These are phyloP conservation scores for Croton setiger DNA, from an alignment of 441 rosid species.

Conservation along the genomic window DNA sequence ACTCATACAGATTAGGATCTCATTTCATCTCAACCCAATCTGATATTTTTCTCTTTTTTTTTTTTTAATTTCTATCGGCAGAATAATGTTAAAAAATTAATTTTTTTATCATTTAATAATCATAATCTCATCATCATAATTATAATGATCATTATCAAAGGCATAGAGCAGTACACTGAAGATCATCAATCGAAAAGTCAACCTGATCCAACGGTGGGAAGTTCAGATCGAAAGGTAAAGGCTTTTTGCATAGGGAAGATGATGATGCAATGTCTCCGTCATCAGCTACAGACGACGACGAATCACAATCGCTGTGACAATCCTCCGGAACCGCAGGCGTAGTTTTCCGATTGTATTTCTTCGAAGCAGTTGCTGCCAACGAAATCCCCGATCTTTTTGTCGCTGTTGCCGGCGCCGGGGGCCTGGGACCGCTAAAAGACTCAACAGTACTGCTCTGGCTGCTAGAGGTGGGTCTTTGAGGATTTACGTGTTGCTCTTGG, in stretches of 20 bases:
- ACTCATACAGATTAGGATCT: conserved; percentile 27
- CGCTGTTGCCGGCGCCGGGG: conserved; percentile 19
- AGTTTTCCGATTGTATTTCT: not conserved
- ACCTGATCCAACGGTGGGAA: conserved; percentile 66
- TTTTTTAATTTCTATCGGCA: conserved; percentile 26
- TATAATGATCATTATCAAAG: conserved; percentile 43
- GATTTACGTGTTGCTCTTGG: conserved; percentile 37
- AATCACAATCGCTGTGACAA: conserved; percentile 86
- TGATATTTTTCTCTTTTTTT: not conserved
- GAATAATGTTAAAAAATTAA: conserved; percentile 1
- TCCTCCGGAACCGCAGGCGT: conserved; percentile 67
- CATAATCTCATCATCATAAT: conserved; percentile 11
- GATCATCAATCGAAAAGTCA: conserved; percentile 47
- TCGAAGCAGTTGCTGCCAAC: no score
- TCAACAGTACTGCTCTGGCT: conserved; percentile 96
- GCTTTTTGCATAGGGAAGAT: conserved; percentile 26
- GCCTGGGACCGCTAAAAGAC: conserved; percentile 80
- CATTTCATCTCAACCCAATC: conserved; percentile 19
- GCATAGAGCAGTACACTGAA: conserved; percentile 64
- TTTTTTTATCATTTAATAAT: not conserved
- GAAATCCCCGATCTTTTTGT: conserved; percentile 17
- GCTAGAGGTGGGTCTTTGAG: conserved; percentile 71
- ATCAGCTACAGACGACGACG: conserved; percentile 78
- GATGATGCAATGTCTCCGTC: conserved; percentile 36
- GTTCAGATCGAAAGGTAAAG: conserved; percentile 71